Evolutionary conservation across 768 basidiomycete species (phyloP), one percentile per base, ranked within the genome.

Genomic region (Russula olivacea): DNA sequence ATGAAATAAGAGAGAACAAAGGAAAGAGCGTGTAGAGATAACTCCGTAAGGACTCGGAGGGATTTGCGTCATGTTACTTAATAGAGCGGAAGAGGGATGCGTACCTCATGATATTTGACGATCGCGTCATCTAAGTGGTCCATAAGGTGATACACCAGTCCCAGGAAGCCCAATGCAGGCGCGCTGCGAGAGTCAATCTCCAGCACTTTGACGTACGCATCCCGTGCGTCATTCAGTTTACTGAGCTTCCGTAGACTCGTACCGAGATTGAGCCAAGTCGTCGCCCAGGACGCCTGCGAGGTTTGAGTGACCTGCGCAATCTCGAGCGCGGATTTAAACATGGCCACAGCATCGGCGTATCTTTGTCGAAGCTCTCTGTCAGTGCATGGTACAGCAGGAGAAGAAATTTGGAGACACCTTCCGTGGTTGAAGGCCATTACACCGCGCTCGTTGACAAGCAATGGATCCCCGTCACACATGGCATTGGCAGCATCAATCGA

Each of bases 221-320:
- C 73, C 68, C 84, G 83, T 5, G 97, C 93, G 57, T 89, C 85
- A 36, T 84, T 81, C 14, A 75, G 70, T 15, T 71, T 72, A 4
- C 82, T 83, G 12, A 90, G 77, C 72, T 91, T 92, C 21, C 95
- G 84, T 68, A 83, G 85, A 58, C 89, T 88, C 28, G 96, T 97
- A 12, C 93, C 97, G 19, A 98, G 82, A 71, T 98, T 99, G 64
- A 96, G 77, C 72, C 91, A 93, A 0, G 95, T 97, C 12, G 87
- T 86, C 0, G 87, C 81, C 95, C 96, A 98, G 0, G 89, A 84
- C 41, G 82, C 82, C 64, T 90, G 86, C 1, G 92, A 90, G 54
- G 85, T 86, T 72, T 97, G 93, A 9, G 93, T 90, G 17, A 89
- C 84, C 64, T 89, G 81, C 0, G 93, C 93, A 6, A 91, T 78